phyloP scores from a whole-genome alignment of 176 grass and related monocot species.

The Ananas comosus region DNA sequence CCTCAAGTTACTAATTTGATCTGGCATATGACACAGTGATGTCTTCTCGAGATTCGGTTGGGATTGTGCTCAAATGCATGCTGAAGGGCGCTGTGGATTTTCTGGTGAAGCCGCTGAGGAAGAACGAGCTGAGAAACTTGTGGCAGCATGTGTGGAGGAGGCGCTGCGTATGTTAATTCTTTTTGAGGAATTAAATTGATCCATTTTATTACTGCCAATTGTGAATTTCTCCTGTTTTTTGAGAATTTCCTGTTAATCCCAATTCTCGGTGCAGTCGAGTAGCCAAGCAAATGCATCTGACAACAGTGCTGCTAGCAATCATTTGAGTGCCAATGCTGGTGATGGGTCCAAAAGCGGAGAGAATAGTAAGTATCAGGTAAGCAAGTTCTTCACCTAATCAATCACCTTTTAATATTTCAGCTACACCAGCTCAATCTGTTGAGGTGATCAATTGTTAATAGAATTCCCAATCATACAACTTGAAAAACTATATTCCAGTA shows the following conservation, averaged over 20 bases:
- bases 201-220: neutral
- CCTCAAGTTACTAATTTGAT: too few species aligned
- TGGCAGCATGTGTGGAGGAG: conserved; percentile 99
- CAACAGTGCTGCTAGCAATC: conserved; percentile 67
- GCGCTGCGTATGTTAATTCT: conserved; percentile 62
- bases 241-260: conserved; percentile 6
- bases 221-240: neutral
- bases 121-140: conserved; percentile 87
- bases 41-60: conserved; percentile 92
- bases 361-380: conserved; percentile 68
- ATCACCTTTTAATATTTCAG: neutral
- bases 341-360: conserved; percentile 51
- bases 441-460: neutral
- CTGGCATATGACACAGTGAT: conserved; percentile 47
- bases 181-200: neutral
- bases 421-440: conserved; percentile 3
- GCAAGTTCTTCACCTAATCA: neutral
- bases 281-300: conserved; percentile 61
- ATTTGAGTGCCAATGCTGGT: conserved; percentile 67
- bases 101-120: conserved; percentile 86
- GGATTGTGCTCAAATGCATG: conserved; percentile 92
- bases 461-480: neutral
- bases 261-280: conserved; percentile 47
- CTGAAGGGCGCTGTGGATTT: conserved; percentile 90
- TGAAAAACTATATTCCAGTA: neutral